Evolutionary conservation across 2,329 filamentous ascomycete species (phyloP).

Genomic region (Paecilomyces dactylethromorphus): DNA sequence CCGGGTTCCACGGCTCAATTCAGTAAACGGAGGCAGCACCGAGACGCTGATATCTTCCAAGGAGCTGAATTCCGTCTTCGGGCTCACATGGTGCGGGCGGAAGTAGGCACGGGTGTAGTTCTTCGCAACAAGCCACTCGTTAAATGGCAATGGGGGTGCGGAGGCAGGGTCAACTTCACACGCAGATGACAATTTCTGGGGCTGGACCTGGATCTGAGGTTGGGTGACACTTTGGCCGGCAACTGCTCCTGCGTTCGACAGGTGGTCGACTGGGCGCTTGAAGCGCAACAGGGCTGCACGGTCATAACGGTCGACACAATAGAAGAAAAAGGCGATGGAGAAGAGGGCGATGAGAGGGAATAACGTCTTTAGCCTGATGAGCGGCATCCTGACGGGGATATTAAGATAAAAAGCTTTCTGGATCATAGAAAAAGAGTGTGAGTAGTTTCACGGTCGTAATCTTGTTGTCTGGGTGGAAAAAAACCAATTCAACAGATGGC

Average conservation of each 20-base stretch:
- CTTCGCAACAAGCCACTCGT: slow-evolving; percentile 37
- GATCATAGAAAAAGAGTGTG: slow-evolving; percentile 1
- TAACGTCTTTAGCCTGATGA: slow-evolving; percentile 31
- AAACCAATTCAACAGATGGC: background rate
- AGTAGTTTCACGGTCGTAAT: background rate
- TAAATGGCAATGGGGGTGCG: slow-evolving; percentile 29
- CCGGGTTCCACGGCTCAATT: slow-evolving; percentile 33
- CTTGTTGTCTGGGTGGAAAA: background rate
- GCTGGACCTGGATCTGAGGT: slow-evolving; percentile 18
- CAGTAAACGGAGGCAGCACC: slow-evolving; percentile 31
- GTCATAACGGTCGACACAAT: slow-evolving; percentile 33
- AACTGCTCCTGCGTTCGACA: slow-evolving; percentile 8
- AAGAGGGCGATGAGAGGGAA: slow-evolving; percentile 32
- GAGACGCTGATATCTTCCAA: slow-evolving; percentile 31
- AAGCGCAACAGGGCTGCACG: slow-evolving; percentile 28
- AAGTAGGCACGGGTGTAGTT: slow-evolving; percentile 39
- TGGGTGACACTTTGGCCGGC: slow-evolving; percentile 5
- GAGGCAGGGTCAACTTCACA: slow-evolving; percentile 29
- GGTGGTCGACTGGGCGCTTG: slow-evolving; percentile 28
- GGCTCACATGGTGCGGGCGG: slow-evolving; percentile 29
- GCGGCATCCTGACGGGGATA: slow-evolving; percentile 29
- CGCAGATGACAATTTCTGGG: slow-evolving; percentile 11
- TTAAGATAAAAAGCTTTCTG: slow-evolving; percentile 4
- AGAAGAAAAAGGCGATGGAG: slow-evolving; percentile 35
- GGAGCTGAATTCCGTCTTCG: slow-evolving; percentile 31